Base-by-base conservation (phyloP, 2,329 filamentous ascomycete genomes). In the Calonectria naviculata region DNA sequence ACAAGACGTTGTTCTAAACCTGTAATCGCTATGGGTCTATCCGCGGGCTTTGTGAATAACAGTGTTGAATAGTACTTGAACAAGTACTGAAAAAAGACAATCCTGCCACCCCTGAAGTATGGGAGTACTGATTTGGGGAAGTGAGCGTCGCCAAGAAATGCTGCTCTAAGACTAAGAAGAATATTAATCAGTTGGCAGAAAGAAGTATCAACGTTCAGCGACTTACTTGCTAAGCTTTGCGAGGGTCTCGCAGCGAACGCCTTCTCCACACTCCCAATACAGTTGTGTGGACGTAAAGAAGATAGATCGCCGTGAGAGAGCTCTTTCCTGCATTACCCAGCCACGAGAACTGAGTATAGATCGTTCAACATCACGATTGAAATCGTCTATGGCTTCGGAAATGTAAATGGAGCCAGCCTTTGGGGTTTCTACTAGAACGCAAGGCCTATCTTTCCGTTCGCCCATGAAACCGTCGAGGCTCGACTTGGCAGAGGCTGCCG, bases 301-400 rank as follows among this genome's bases (percentile, higher is more conserved):
- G 17, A 86, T 80, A 0, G 81, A 82, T 7, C 84, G 76, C 8
- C 80, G 78, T 0, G 83, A 78, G 1, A 86, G 73, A 0, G 78
- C 80, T 21, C 79, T 75, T 66, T 85, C 84, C 68, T 85, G 84
- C 3, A 85, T 47, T 0, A 84, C 83, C 84, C 84, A 86, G 0
- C 81, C 83, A 4, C 84, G 74, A 9, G 66, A 67, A 64, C 79
- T 82, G 15, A 85, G 73, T 2, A 71, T 13, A 2, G 79, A 71
- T 0, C 79, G 58, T 0, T 78, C 67, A 2, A 84, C 81, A 28
- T 85, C 69, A 15, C 38, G 8, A 4, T 77, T 4, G 36, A 60
- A 60, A n/a, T 60, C 34, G 17, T 60, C 56, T 12, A 60, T 60
- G 29, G 5, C 12, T 19, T 60, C 56, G 34, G 21, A 60, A 17